A percentile compares a stretch with the other conserved stretches of the same genome.
Conservation (phyloP, 306 rosid genomes). For the Lotus japonicus region DNA sequence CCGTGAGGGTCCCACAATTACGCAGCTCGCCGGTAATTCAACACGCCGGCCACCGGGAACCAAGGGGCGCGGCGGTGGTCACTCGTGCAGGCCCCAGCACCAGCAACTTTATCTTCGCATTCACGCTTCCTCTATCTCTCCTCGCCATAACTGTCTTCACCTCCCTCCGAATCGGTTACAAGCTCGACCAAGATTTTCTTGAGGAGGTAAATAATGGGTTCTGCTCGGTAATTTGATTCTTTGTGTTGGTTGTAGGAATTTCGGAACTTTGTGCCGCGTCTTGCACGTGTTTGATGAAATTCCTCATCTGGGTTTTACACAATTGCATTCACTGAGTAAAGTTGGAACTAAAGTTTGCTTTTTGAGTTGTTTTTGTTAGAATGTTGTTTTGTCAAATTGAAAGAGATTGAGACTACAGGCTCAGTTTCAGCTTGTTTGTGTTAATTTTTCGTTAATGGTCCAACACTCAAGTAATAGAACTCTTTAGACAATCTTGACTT, state of each 20-base stretch:
- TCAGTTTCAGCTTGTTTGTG: not conserved
- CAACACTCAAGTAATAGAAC: not conserved
- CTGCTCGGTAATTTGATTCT: not conserved
- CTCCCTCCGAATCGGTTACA: conserved; percentile 49
- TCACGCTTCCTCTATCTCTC: conserved; percentile 61
- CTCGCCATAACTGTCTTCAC: conserved; percentile 53
- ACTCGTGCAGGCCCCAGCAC: conserved; percentile 64
- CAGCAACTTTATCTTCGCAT: conserved; percentile 47
- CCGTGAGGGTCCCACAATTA: conserved; percentile 15
- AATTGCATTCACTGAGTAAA: too few species aligned
- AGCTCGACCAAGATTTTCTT: conserved; percentile 60
- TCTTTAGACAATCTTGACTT: not conserved
- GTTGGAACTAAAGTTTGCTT: not conserved
- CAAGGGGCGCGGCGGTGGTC: conserved; percentile 29
- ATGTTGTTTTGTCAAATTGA: not conserved
- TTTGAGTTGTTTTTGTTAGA: not conserved
- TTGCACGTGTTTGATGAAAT: conserved; percentile 22
- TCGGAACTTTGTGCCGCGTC: not conserved
- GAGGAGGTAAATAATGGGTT: conserved; percentile 55
- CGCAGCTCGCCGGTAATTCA: conserved; percentile 14
- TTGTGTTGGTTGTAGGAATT: not conserved
- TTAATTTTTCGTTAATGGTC: not conserved
- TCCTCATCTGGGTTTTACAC: not conserved
- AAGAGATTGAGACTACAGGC: not conserved
- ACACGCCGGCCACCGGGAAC: conserved; percentile 4